Conservation (phyloP, 257 asterid genomes). For the Apocynum venetum region DNA sequence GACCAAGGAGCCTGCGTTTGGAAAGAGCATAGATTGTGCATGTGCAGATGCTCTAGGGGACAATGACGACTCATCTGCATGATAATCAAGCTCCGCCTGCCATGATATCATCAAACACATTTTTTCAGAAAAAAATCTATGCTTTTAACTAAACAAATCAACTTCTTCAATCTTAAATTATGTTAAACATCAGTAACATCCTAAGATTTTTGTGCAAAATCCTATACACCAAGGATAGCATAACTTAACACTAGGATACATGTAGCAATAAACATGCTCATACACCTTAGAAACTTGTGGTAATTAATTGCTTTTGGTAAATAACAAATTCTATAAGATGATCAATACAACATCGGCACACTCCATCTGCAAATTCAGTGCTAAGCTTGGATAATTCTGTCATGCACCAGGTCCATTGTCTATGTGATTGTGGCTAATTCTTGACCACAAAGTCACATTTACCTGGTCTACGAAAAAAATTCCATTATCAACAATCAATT, state of each 20-base stretch:
- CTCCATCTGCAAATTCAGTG: neutral
- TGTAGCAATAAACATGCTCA: neutral
- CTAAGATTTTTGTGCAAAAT: neutral
- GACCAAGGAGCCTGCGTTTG: slow-evolving; percentile 27
- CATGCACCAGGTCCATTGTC: neutral
- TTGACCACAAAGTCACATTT: neutral
- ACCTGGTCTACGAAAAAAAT: neutral
- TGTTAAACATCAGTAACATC: neutral
- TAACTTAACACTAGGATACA: neutral
- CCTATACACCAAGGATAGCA: neutral
- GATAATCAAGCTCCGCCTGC: slow-evolving; percentile 40
- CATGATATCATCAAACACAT: neutral
- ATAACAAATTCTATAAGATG: neutral
- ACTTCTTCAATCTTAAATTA: neutral
- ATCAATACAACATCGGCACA: neutral
- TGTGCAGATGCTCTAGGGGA: slow-evolving; percentile 38
- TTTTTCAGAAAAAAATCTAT: neutral
- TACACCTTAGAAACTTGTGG: neutral
- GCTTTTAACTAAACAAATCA: neutral
- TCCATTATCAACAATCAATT: neutral
- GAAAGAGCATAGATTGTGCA: slow-evolving; percentile 26
- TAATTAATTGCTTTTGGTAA: neutral
- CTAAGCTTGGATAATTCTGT: neutral
- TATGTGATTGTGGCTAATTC: neutral
- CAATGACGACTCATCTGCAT: slow-evolving; percentile 40